Percentiles rank a stretch among this genome's conserved stretches.
These are phyloP conservation scores for Pseudogymnoascus pannorum DNA, from an alignment of 2,329 filamentous ascomycete genomes.

Conservation along the genomic window DNA sequence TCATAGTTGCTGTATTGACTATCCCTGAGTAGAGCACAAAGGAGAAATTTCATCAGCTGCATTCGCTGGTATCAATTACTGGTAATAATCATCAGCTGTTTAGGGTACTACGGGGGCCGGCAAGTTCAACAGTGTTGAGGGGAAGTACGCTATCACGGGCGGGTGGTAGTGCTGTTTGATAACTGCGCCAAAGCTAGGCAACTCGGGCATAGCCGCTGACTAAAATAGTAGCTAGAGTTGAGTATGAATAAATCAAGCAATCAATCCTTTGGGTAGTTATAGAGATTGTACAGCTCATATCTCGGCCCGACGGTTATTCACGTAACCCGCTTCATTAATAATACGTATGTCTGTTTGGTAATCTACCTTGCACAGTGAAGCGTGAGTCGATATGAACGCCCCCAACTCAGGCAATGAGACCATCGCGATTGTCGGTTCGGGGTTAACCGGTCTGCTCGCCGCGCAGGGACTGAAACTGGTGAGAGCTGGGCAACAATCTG, in stretches of 20 bases:
- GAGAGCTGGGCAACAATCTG: not conserved
- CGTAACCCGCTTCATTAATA: not conserved
- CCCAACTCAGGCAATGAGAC: not conserved
- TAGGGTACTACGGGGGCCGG: too few species aligned
- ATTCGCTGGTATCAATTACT: too few species aligned
- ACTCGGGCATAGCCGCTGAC: not conserved
- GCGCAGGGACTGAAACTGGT: constrained; percentile 34
- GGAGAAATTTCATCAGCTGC: too few species aligned
- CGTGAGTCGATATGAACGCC: not conserved
- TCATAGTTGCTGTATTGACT: too few species aligned
- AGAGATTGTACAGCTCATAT: not conserved
- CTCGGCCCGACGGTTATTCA: not conserved
- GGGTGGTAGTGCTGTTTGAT: too few species aligned
- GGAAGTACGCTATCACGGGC: too few species aligned
- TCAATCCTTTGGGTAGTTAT: not conserved
- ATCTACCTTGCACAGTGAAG: not conserved
- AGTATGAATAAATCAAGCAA: not conserved
- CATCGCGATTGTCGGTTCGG: constrained; percentile 32
- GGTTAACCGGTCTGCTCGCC: constrained; percentile 32
- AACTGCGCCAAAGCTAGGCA: too few species aligned
- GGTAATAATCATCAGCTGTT: too few species aligned
- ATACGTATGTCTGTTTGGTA: not conserved
- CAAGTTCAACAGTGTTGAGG: too few species aligned
- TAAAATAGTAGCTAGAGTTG: not conserved
- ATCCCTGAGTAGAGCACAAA: too few species aligned